Evolutionary conservation across 2,329 filamentous ascomycete genomes (phyloP), one percentile per base, ranked within the genome.

Genomic region (Xylariaceae sp.): DNA sequence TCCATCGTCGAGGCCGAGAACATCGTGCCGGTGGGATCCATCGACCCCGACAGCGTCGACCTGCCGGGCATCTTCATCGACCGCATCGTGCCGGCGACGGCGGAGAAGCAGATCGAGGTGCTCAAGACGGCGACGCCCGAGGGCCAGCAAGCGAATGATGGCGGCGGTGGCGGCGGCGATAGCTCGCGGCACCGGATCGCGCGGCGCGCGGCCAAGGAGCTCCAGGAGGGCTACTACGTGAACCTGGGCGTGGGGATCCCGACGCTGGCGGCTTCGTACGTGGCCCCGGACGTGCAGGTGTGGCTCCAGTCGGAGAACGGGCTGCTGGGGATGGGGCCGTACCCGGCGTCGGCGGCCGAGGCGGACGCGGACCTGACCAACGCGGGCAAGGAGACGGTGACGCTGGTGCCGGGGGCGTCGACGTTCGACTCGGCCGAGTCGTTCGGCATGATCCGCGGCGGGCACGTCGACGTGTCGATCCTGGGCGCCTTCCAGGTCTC

Each of bases 251-350:
- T 90, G 38, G 79, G 85, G n/a, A 87, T 94, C 56, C 87, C 86
- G 0, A 93, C 86, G 11, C 67, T 92, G n/a, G 84, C 86, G 1
- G 83, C 85, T 0, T 82, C 78, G 1, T 88, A 84, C 55, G 61
- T 93, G 5, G 76, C 82, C 2, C 57, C 72, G 1, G 73, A 72
- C 32, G 70, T 77, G 12, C 76, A 81, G 39, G 86, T 94, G 19
- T 87, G 85, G 75, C 72, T 93, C 27, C 86, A 93, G 56, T 86
- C 80, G 0, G 86, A 93, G 63, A 93, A 93, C 57, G 86, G 86
- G 9, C 82, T 93, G 37, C 59, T 93, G 2, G 86, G 86, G 27
- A 87, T 93, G 67, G 85, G 86, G 0, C 74, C 83, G 1, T 90
- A 92, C 57, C 85, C 86, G 0, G 48, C 49, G 0, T 77, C 75